These are phyloP conservation scores for Leccinum broughii DNA, from an alignment of 768 basidiomycete species.

Conservation along the genomic window DNA sequence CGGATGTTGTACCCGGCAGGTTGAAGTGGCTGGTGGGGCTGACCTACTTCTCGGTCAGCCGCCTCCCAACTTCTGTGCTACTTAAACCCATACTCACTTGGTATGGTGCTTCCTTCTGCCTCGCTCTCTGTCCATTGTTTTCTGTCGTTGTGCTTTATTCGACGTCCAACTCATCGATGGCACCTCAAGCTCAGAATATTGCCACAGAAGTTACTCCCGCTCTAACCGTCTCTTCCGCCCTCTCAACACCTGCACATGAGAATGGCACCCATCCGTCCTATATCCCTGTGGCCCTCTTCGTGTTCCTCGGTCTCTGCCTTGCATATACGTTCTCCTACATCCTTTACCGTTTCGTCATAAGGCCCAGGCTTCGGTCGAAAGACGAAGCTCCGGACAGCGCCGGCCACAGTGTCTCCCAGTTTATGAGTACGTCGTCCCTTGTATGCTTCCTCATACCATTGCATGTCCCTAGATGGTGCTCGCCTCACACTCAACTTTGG, in stretches of 20 bases:
- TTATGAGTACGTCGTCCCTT: conserved; percentile 26
- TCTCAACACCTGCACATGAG: conserved; percentile 4
- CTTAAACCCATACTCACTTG: conserved; percentile 5
- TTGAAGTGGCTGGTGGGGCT: not conserved
- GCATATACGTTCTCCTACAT: conserved; percentile 28
- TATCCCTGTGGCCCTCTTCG: conserved; percentile 21
- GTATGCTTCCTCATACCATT: not conserved
- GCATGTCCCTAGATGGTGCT: conserved; percentile 18
- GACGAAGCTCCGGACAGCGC: conserved; percentile 21
- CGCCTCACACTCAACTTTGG: conserved; percentile 28
- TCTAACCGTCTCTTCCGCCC: conserved; percentile 2
- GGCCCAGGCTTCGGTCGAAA: conserved; percentile 14
- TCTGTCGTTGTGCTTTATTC: conserved; percentile 5
- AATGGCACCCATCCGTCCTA: conserved; percentile 3
- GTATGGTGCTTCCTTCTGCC: conserved; percentile 15
- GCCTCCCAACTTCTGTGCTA: conserved; percentile 6
- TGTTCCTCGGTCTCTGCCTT: conserved; percentile 29
- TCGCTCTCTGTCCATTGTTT: conserved; percentile 12
- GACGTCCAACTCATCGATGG: conserved; percentile 19
- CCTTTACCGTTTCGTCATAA: conserved; percentile 28
- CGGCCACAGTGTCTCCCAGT: conserved; percentile 25
- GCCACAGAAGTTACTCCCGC: not conserved
- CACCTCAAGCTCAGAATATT: conserved; percentile 20
- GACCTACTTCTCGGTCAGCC: conserved; percentile 20
- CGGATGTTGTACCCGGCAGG: not conserved